phyloP scores from a whole-genome alignment of 1,284 basidiomycete genomes.

The Cryptococcus floricola region DNA sequence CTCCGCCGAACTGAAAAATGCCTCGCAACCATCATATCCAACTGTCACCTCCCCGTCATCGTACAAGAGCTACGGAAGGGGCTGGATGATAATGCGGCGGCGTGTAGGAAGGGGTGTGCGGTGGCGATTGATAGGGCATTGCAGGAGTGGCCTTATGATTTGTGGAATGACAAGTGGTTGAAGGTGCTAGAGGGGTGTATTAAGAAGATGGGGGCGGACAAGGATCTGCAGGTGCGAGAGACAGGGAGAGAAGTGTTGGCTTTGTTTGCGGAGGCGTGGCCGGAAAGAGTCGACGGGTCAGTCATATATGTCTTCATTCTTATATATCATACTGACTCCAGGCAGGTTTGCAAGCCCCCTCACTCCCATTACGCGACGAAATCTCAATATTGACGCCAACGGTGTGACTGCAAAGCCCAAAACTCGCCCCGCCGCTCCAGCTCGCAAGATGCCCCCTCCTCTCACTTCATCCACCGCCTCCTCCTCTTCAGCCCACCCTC shows the following conservation, averaged over 20 bases:
- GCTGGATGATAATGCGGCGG: constrained; percentile 47
- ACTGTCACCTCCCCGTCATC: constrained; percentile 47
- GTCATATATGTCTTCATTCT: constrained; percentile 11
- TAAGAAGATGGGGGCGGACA: constrained; percentile 49
- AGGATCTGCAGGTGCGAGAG: constrained; percentile 51
- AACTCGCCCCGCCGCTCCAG: constrained; percentile 1
- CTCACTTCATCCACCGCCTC: constrained; percentile 9
- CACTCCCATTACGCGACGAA: constrained; percentile 50
- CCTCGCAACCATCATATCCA: constrained; percentile 48
- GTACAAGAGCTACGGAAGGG: constrained; percentile 46
- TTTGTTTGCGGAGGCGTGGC: constrained; percentile 47
- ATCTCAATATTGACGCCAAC: constrained; percentile 43
- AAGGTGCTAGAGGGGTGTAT: constrained; percentile 48
- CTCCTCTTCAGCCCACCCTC: constrained; percentile 4
- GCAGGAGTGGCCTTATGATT: constrained; percentile 33
- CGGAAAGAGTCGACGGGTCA: constrained; percentile 50
- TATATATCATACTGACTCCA: constrained; percentile 8
- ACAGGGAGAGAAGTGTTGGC: constrained; percentile 50
- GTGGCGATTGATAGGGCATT: constrained; percentile 29
- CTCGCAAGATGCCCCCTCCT: neutral
- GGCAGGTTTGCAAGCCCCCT: constrained; percentile 50
- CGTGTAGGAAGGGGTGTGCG: constrained; percentile 40
- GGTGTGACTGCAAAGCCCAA: constrained; percentile 16
- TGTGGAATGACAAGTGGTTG: constrained; percentile 38
- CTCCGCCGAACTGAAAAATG: constrained; percentile 51